Base-by-base conservation (phyloP, 768 basidiomycete genomes). In the Collybia nuda region DNA sequence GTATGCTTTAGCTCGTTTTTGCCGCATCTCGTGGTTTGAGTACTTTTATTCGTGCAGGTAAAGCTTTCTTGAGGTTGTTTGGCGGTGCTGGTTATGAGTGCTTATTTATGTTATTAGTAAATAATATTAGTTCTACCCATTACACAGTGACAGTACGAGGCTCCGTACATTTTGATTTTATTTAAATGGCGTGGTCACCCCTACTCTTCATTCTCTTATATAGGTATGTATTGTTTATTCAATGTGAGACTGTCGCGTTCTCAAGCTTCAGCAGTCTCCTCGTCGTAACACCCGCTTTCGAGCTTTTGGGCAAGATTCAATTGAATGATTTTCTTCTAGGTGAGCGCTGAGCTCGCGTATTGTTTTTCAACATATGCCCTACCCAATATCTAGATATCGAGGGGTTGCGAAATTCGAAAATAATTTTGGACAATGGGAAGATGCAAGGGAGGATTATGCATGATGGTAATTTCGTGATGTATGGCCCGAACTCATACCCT, bases 1-100 rank as follows among this genome's bases (percentile, higher is more conserved):
- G 70, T 98, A 98, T 0, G 86, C 82, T 69, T 99, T 99, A 22
- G 94, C 93, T 65, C 97, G 80, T 71, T 92, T 97, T 72, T 97
- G 93, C 48, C 94, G 79, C 97, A 99, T 99, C 51, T 57, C 29
- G 35, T 19, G 44, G 38, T 11, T 37, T 26, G n/a, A 35, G 23
- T 15, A 24, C 40, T 7, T 26, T 7, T 26, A 8, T 9, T 17
- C 15, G 47, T 12, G 22, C 5, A 6, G 37, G 14, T 21, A 9
- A 40, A 28, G 29, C 19, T 24, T 7, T 18, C 24, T n/a, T 1
- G 40, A 53, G 46, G 38, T 29, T 62, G 48, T 62, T 57, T 65
- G 53, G 41, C 45, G 50, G 40, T 61, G 46, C 58, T 62, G 47
- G 49, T 28, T 35, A 48, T n/a, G n/a, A 44, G 22, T 26, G n/a